Percentiles rank a stretch among this genome's conserved stretches.
Evolutionary conservation across 176 grass and related monocot species (phyloP).

Genomic region (Triticum dicoccoides): DNA sequence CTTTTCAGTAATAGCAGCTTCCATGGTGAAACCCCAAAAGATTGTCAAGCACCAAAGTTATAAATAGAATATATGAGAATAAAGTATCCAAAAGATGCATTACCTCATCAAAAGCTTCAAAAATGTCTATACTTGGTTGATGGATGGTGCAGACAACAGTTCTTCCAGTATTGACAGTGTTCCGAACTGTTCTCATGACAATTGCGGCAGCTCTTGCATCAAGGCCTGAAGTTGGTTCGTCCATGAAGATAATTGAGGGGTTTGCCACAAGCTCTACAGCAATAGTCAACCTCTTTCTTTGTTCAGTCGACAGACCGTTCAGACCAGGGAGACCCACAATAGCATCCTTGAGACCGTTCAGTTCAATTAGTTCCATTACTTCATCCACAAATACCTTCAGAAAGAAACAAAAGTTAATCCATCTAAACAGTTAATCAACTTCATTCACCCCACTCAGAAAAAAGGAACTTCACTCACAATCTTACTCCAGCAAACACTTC

Average conservation of each 20-base stretch:
- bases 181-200: constrained; percentile 83
- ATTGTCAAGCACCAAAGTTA: neutral
- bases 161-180: constrained; percentile 79
- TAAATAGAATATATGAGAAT: neutral
- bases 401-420: constrained; percentile 14
- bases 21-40: constrained; percentile 20
- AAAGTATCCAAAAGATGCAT: neutral
- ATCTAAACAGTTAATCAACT: constrained; percentile 18
- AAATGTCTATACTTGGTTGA: constrained; percentile 90
- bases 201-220: constrained; percentile 83
- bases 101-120: constrained; percentile 90
- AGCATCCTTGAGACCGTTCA: constrained; percentile 54
- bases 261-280: constrained; percentile 75
- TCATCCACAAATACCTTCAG: constrained; percentile 70
- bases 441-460: neutral
- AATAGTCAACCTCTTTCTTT: constrained; percentile 77
- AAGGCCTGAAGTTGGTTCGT: constrained; percentile 83
- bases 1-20: constrained; percentile 81
- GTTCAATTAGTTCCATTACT: constrained; percentile 79
- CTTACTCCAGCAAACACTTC: constrained; percentile 2
- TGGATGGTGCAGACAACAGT: constrained; percentile 84
- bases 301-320: constrained; percentile 76
- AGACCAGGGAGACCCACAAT: constrained; percentile 69
- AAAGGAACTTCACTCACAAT: constrained; percentile 13
- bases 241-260: constrained; percentile 79